Evolutionary conservation across 495 filamentous ascomycete species (phyloP), one percentile per base, ranked within the genome.

Genomic region (Cenococcum geophilum): DNA sequence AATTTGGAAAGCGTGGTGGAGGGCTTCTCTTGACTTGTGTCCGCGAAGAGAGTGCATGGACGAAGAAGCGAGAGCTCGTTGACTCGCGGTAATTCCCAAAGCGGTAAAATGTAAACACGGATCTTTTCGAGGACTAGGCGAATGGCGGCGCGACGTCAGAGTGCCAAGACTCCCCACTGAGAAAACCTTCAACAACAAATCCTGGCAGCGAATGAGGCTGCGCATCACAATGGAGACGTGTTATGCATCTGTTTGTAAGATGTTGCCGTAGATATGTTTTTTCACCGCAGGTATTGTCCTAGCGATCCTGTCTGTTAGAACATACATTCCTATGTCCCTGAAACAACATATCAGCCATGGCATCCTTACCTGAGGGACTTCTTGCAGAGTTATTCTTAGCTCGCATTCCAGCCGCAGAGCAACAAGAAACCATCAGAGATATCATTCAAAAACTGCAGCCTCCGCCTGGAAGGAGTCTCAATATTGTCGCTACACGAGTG

Each of bases 41-140:
- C 77, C 74, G 71, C 79, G 74, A 76, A 73, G 71, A 72, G 68
- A 58, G 77, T 76, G 69, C 79, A 77, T 75, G 42, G 61, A 35
- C 21, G 55, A 32, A 10, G 40, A 32, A 32, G 56, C 53, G 25
- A 54, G 48, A 49, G 18, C 21, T 14, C 12, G 35, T 21, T 50
- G 18, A 22, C 45, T 51, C 36, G 61, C 55, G 48, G 21, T 25
- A 34, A 52, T 1, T 5, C 61, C 56, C 18, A 22, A 66, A 54
- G 20, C 43, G 34, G 63, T 22, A 14, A 51, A 40, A 42, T 43
- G 64, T 66, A 21, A 66, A 66, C 64, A 58, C 10, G 12, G 55
- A 45, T 18, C 5, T 23, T 43, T 32, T 2, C 27, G 6, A 3
- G 40, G 40, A 45, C 40, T 14, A 45, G 11, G 12, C 40, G 40